phyloP scores from a whole-genome alignment of 2,329 filamentous ascomycete genomes.

The Ophiosphaerella herpotricha region DNA sequence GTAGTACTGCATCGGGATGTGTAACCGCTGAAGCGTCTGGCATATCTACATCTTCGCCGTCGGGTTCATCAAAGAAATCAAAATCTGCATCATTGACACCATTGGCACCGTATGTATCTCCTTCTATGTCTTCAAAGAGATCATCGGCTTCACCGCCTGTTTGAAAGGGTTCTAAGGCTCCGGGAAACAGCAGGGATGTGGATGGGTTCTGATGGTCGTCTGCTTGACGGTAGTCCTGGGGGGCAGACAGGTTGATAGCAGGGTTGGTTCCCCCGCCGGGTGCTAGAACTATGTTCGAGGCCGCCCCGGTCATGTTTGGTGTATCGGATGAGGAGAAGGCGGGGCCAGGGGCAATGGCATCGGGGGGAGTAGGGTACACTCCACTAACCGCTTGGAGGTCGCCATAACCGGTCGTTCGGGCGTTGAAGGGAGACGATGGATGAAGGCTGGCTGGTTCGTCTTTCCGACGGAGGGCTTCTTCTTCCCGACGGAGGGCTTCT shows the following conservation, averaged over 20 bases:
- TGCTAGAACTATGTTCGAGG: conserved; percentile 33
- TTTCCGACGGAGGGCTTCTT: conserved; percentile 48
- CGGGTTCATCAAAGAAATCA: conserved; percentile 76
- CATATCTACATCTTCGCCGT: conserved; percentile 46
- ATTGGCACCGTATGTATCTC: conserved; percentile 72
- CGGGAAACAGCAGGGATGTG: conserved; percentile 30
- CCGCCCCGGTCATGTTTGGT: conserved; percentile 29
- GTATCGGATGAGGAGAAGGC: conserved; percentile 33
- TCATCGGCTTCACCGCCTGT: conserved; percentile 52
- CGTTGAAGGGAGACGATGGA: conserved; percentile 46
- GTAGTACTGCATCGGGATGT: conserved; percentile 13
- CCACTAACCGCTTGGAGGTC: conserved; percentile 44
- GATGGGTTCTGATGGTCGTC: conserved; percentile 26
- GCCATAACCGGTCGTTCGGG: conserved; percentile 38
- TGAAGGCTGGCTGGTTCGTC: conserved; percentile 34
- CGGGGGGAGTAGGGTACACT: conserved; percentile 49
- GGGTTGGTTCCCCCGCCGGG: conserved; percentile 34
- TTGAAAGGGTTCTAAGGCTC: conserved; percentile 28
- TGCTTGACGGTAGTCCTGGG: conserved; percentile 22
- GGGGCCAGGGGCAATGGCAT: conserved; percentile 41
- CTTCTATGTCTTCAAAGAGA: conserved; percentile 68
- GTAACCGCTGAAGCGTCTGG: conserved; percentile 27
- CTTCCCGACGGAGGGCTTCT: conserved; percentile 51
- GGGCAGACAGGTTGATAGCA: conserved; percentile 39
- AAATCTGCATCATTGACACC: conserved; percentile 84